These are phyloP conservation scores for Chenopodium suecicum DNA, from an alignment of 148 eudicot species.

Conservation along the genomic window DNA sequence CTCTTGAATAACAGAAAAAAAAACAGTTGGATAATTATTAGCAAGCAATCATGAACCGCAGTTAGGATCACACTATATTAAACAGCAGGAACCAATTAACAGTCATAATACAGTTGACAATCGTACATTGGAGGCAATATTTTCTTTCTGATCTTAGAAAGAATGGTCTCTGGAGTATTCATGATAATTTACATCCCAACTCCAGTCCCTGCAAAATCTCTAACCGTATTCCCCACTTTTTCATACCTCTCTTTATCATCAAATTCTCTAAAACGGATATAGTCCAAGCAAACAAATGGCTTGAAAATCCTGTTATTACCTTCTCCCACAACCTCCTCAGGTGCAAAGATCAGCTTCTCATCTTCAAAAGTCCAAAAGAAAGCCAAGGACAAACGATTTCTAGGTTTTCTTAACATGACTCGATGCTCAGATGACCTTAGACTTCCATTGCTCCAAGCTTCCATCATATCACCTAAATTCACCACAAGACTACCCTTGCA, in stretches of 20 bases:
- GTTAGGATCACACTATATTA: conserved; percentile 19
- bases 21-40: conserved; percentile 10
- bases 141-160: neutral
- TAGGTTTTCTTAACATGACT: conserved; percentile 54
- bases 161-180: neutral
- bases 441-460: conserved; percentile 88
- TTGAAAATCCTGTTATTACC: conserved; percentile 46
- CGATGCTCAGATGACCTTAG: conserved; percentile 80
- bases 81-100: neutral
- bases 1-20: conserved; percentile 1
- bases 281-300: conserved; percentile 62
- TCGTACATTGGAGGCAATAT: neutral
- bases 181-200: conserved; percentile 15
- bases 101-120: conserved; percentile 9
- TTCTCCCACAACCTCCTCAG: conserved; percentile 66
- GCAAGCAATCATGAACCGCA: conserved; percentile 16
- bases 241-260: conserved; percentile 74
- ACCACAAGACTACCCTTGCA: conserved; percentile 65
- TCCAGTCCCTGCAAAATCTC: conserved; percentile 64
- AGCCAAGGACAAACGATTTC: conserved; percentile 62
- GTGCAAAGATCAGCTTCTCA: conserved; percentile 68
- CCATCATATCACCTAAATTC: conserved; percentile 82
- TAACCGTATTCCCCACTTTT: conserved; percentile 77
- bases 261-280: conserved; percentile 64
- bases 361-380: conserved; percentile 90